Evolutionary conservation across 495 filamentous ascomycete genomes (phyloP).

Genomic region (Trichocladium uniseriatum): DNA sequence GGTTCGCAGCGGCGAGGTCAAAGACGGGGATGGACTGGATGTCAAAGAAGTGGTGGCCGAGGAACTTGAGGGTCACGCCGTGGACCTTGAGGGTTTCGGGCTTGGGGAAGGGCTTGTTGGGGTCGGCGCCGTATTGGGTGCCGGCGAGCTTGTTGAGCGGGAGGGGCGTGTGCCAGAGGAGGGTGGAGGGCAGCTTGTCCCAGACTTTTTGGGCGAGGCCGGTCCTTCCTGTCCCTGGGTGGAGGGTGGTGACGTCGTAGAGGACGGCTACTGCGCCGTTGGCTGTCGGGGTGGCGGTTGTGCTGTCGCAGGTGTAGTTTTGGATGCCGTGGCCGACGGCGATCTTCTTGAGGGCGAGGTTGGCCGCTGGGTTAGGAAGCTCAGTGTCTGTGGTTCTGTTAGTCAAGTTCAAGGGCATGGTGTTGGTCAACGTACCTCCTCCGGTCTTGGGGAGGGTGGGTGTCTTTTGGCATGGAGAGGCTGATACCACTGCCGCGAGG

Average conservation of each 20-base stretch:
- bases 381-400: conserved; percentile 20
- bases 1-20: conserved; percentile 33
- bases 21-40: conserved; percentile 45
- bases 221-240: conserved; percentile 30
- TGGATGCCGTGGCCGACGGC: conserved; percentile 64
- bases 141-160: conserved; percentile 36
- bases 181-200: conserved; percentile 23
- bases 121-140: conserved; percentile 23
- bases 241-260: conserved; percentile 46
- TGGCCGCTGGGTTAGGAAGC: conserved; percentile 39
- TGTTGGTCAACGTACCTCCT: conserved; percentile 10
- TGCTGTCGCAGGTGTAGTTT: conserved; percentile 58
- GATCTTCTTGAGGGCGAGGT: conserved; percentile 49
- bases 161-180: conserved; percentile 25
- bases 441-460: conserved; percentile 21
- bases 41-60: conserved; percentile 63
- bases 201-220: conserved; percentile 22
- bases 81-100: conserved; percentile 26
- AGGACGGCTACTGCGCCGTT: conserved; percentile 59
- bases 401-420: conserved; percentile 1
- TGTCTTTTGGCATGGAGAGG: conserved; percentile 12
- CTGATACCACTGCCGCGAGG: conserved; percentile 19
- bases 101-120: conserved; percentile 33
- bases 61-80: conserved; percentile 24
- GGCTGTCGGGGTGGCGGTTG: conserved; percentile 23